These are phyloP conservation scores for Penicillium sp. DNA, from an alignment of 2,329 filamentous ascomycete species.

Conservation along the genomic window DNA sequence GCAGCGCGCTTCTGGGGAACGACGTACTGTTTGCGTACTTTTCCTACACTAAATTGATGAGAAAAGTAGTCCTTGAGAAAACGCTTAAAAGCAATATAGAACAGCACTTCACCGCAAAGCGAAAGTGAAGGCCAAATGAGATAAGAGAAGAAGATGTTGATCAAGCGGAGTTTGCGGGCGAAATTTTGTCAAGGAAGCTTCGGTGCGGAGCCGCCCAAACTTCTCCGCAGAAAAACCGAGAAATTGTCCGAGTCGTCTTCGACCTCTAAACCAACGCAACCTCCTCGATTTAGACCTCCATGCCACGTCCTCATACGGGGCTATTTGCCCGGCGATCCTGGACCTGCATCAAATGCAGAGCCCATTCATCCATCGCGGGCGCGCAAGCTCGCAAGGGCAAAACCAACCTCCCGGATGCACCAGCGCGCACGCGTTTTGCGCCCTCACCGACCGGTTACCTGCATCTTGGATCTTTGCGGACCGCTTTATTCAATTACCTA, in stretches of 20 bases:
- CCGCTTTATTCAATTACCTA: conserved; percentile 92
- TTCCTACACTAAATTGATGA: background rate
- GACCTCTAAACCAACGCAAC: background rate
- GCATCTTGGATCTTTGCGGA: conserved; percentile 86
- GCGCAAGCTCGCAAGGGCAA: conserved; percentile 32
- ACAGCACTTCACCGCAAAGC: background rate
- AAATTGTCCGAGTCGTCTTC: background rate
- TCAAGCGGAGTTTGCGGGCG: conserved; percentile 15
- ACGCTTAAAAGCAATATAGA: background rate
- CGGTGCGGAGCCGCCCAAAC: conserved; percentile 21
- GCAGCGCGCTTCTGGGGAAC: background rate
- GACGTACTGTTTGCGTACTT: background rate
- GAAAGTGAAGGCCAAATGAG: background rate
- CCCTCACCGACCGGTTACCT: conserved; percentile 93
- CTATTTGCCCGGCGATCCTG: conserved; percentile 34
- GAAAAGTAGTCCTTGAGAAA: background rate
- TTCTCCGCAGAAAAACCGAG: conserved; percentile 2
- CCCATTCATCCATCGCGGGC: conserved; percentile 29
- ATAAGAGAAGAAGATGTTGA: conserved; percentile 4
- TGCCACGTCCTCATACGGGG: conserved; percentile 28
- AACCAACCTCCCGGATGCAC: conserved; percentile 49
- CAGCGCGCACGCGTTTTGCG: conserved; percentile 82
- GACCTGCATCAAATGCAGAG: conserved; percentile 38
- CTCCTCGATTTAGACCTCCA: conserved; percentile 8
- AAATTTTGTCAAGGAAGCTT: conserved; percentile 24